Evolutionary conservation across 2,329 filamentous ascomycete species (phyloP), one percentile per base, ranked within the genome.

Genomic region (Colletotrichum filicis): DNA sequence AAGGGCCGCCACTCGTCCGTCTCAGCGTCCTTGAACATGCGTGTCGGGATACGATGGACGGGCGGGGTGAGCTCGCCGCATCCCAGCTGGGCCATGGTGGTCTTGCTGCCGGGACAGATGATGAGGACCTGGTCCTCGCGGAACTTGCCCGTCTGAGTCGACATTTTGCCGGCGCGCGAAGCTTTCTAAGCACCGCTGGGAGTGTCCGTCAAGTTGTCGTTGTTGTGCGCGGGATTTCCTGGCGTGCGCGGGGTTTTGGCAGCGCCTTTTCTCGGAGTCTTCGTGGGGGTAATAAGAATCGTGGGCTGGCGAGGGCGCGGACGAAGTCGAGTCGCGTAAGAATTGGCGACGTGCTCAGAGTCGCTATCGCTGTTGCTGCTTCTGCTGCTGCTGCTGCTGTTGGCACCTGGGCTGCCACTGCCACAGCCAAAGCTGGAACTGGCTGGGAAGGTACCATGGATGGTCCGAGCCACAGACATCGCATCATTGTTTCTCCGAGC

Each of bases 21-120:
- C 71, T 94, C 94, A 66, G 90, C 88, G 79, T 97, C 95, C 77
- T 92, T 91, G 66, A 98, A 99, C 95, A 99, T 98, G 85, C 97
- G 93, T 83, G 96, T 98, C 37, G 94, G 92, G 76, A 98, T 90
- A 77, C 95, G 94, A 82, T 94, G 90, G 74, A 92, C 89, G n/a
- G 97, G 95, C 56, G 95, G 95, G 46, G 95, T 97, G 82, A 98
- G 92, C 86, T 98, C 95, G 78, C 92, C 92, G 78, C 97, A 93
- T 64, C 95, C 95, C 53, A 98, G 90, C 88, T 98, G 95, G 76
- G 95, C 95, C 85, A 97, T 91, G 72, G 95, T 98, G 76, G 92
- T 96, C 84, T 93, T 92, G 82, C 95, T 98, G 80, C 95, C 95
- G 42, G 93, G 93, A 82, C 92, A 93, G 84, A 95, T 92, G 81